These are phyloP conservation scores for Cucurbitaria berberidis DNA, from an alignment of 2,329 filamentous ascomycete species.

Conservation along the genomic window DNA sequence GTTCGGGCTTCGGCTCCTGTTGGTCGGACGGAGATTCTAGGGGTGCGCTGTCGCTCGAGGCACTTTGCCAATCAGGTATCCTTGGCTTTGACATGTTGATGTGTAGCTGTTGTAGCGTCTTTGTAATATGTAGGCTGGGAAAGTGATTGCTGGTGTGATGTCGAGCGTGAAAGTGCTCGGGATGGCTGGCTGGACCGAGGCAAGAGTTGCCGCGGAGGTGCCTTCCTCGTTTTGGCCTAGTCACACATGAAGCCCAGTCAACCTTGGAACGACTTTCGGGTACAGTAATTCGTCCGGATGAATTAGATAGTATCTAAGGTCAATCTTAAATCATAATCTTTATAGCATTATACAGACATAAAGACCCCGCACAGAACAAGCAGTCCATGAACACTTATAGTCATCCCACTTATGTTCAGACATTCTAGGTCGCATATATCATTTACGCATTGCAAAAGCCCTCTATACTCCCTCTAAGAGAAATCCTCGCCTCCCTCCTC, in stretches of 20 bases:
- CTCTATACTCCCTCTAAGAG: conserved; percentile 53
- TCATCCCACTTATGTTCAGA: background rate
- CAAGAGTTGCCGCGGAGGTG: conserved; percentile 6
- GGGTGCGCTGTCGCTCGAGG: conserved; percentile 15
- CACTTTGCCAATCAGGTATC: conserved; percentile 48
- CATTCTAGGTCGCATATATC: background rate
- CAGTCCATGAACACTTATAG: background rate
- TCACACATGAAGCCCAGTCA: background rate
- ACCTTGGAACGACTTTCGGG: no score
- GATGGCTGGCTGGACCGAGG: conserved; percentile 30
- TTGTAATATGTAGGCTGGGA: background rate
- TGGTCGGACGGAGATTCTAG: conserved; percentile 14
- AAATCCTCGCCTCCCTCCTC: conserved; percentile 74
- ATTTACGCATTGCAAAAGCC: background rate
- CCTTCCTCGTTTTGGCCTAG: background rate
- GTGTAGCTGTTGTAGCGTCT: background rate
- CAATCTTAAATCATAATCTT: no score
- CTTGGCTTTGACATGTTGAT: conserved; percentile 26
- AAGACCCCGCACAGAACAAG: background rate
- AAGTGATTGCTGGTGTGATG: conserved; percentile 5
- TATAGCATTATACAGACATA: background rate
- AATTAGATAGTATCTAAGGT: no score
- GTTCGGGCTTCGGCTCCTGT: conserved; percentile 19
- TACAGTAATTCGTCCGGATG: no score
- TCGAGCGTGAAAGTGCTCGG: conserved; percentile 17